phyloP scores from a whole-genome alignment of 1,284 basidiomycete genomes.

The Fomitopsis pinicola region DNA sequence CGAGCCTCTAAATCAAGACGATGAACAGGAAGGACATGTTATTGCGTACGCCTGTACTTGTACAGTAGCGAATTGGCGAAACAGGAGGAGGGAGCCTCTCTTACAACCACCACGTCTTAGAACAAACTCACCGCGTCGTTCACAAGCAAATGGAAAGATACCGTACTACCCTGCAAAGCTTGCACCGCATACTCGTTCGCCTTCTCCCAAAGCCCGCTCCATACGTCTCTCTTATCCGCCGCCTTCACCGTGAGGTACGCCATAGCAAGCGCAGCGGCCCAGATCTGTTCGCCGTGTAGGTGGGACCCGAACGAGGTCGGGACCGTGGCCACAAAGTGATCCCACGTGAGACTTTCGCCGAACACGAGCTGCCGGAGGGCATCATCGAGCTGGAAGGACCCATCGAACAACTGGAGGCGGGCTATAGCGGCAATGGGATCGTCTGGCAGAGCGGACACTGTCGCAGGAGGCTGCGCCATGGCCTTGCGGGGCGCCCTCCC shows the following conservation, averaged over 20 bases:
- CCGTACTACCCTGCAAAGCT: neutral
- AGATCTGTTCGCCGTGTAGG: slow-evolving; percentile 25
- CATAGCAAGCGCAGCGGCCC: slow-evolving; percentile 38
- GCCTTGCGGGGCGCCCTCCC: neutral
- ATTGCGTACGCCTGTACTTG: too few relatives aligned
- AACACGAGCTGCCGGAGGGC: slow-evolving; percentile 28
- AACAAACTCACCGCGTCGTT: neutral
- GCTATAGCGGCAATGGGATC: slow-evolving; percentile 32
- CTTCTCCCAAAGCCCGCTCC: slow-evolving; percentile 35
- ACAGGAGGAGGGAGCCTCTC: too few relatives aligned
- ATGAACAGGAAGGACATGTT: too few relatives aligned
- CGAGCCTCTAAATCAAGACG: neutral
- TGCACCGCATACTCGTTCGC: slow-evolving; percentile 27
- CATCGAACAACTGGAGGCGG: slow-evolving; percentile 40
- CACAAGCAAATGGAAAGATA: neutral
- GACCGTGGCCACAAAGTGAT: neutral
- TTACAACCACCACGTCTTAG: neutral
- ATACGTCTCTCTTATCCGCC: slow-evolving; percentile 28
- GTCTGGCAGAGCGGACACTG: neutral
- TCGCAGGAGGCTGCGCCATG: neutral
- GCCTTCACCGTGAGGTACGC: slow-evolving; percentile 35
- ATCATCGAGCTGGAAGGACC: slow-evolving; percentile 36
- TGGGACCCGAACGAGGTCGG: slow-evolving; percentile 8
- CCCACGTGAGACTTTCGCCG: slow-evolving; percentile 7
- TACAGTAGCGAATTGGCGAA: too few relatives aligned